Base-by-base conservation (phyloP, 495 filamentous ascomycete genomes). In the Aspergillus avenaceus region DNA sequence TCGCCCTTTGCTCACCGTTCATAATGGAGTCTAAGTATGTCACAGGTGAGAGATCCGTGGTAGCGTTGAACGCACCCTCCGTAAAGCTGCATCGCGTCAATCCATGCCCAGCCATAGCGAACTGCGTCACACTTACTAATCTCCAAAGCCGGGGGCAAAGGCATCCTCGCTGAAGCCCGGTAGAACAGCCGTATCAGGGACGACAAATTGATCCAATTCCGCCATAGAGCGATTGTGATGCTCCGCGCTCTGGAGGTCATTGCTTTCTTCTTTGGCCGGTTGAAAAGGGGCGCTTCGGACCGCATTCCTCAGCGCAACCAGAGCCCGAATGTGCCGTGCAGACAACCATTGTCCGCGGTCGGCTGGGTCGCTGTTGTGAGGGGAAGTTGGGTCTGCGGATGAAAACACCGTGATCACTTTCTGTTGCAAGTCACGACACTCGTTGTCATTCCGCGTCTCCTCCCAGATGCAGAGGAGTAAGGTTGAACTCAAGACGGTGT, bases 401-500 rank as follows among this genome's bases (percentile, higher is more conserved):
- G 62, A 61, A 46, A 69, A 72, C 0, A 67, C 63, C 21, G 67
- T 63, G 16, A 70, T 69, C 0, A 67, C 69, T 8, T 37, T 44
- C 41, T 67, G 63, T 37, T 72, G 69, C 23, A 70, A 31, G 25
- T 58, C 48, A 12, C 55, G 59, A 34, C 66, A 70, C 46, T 70
- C 65, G 0, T 53, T 28, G 37, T 72, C 65, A 46, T 67, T 56
- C 2, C 63, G 59, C 0, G 69, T 72, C 34, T 69, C 67, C 32
- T 67, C 60, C 69, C 67, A 72, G 27, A 68, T 69, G 22, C 65
- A 68, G 8, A 72, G 63, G 3, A 72, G 58, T 12, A 72, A 40
- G 0, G 66, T 69, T 0, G 69, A 72, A 36, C 65, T 70, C 0
- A 70, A 42, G 4, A 65, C 69, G 0, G 67, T 67, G 48, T 69